Percentiles rank a stretch among this genome's conserved stretches.
Conservation (phyloP, 768 basidiomycete genomes). For the Leccinum rimulosum region DNA sequence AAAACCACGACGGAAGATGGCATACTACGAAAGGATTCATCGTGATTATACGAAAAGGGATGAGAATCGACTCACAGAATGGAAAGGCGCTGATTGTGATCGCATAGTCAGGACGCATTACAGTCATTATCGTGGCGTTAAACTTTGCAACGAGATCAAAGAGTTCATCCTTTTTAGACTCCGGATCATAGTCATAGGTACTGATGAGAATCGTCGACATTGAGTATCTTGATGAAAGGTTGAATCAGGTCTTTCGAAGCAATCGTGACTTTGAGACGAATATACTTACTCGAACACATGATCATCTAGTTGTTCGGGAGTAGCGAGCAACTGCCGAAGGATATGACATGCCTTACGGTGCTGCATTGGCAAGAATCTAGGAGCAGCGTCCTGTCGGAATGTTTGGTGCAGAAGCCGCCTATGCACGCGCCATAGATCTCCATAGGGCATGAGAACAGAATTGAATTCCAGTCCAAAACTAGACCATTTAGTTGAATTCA, state of each 20-base stretch:
- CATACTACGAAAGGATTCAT: neutral
- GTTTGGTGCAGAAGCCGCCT: constrained; percentile 16
- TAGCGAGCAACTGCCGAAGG: neutral
- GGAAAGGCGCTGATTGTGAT: neutral
- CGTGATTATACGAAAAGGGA: neutral
- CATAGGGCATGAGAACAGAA: neutral
- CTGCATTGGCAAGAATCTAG: neutral
- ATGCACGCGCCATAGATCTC: constrained; percentile 14
- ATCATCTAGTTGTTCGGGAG: neutral
- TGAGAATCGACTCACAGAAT: neutral
- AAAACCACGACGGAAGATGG: constrained; percentile 6
- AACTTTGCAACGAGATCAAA: neutral
- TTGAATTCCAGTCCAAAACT: constrained; percentile 5
- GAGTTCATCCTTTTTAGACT: constrained; percentile 7
- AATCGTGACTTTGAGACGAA: neutral
- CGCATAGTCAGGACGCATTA: neutral
- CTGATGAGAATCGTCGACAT: constrained; percentile 3
- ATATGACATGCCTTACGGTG: constrained; percentile 6
- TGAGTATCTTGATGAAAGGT: neutral
- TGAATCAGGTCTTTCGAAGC: neutral
- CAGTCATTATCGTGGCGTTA: neutral
- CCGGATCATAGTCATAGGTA: constrained; percentile 2
- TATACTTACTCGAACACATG: constrained; percentile 7
- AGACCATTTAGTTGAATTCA: neutral
- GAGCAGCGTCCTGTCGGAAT: neutral